Evolutionary conservation across 495 filamentous ascomycete species (phyloP), one percentile per base, ranked within the genome.

Genomic region (Penicillium goetzii): DNA sequence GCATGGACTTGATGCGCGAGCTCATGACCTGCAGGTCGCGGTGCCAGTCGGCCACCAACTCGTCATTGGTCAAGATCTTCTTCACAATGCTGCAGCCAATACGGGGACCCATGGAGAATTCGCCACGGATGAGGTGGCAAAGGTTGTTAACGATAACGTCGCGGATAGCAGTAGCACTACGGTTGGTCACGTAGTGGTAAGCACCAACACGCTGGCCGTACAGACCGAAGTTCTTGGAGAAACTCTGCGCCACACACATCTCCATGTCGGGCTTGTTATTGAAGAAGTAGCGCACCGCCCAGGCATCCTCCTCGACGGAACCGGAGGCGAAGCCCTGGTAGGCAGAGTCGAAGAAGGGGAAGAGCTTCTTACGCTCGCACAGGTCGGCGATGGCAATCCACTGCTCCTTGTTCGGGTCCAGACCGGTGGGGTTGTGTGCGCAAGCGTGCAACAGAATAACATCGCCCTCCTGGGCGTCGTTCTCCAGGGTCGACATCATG

Each of bases 271-370:
- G 78, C 72, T 82, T 78, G 67, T 76, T 63, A 63, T 76, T 83
- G 66, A 76, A 84, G 72, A 84, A 84, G 67, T 84, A 80, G 49
- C 81, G 78, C 6, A 85, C 77, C 2, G 82, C 78, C 82, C 82
- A 85, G 55, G 82, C 81, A 64, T 85, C 83, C 52, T 84, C 77
- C 63, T 78, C 78, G 15, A 79, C 72, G 23, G 77, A 78, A 0
- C 83, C 83, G n/a, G 82, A 83, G 10, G 81, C 81, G 65, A 85
- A 84, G n/a, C 83, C 83, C 65, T 83, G 82, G 67, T 85, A 85
- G 3, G 83, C 83, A 15, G 76, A 81, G 72, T 85, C 83, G 58
- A 85, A 85, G 72, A 85, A 81, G 26, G 83, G 82, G 74, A 85
- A 82, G 59, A 84, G 69, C 40, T 73, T 73, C 74, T 81, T 84